phyloP scores from a whole-genome alignment of 2,329 filamentous ascomycete genomes.

The Alternaria viburni region DNA sequence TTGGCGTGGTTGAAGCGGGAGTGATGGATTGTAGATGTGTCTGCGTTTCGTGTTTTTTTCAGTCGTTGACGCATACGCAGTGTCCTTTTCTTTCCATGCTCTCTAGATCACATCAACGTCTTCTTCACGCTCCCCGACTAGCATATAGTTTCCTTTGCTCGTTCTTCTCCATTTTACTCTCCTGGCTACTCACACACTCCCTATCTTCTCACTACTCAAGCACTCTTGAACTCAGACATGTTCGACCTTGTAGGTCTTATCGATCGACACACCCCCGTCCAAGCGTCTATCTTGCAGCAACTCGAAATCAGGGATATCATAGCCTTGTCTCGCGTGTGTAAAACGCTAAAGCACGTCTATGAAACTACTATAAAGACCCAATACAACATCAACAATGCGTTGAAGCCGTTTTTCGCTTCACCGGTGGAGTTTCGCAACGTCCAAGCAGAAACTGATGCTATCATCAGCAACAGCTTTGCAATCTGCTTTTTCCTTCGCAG shows the following conservation, averaged over 20 bases:
- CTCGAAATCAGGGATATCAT: neutral
- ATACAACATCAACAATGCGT: neutral
- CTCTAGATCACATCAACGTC: neutral
- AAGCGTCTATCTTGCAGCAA: neutral
- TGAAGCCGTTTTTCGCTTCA: neutral
- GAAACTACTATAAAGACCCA: neutral
- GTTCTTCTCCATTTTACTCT: neutral
- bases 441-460: neutral
- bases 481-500: neutral
- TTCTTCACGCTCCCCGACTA: neutral
- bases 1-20: constrained; percentile 56
- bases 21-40: neutral
- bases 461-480: neutral
- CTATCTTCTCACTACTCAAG: neutral
- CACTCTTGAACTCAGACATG: neutral
- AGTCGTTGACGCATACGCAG: neutral
- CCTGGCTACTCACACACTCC: neutral
- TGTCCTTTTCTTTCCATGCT: neutral
- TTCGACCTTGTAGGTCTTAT: neutral
- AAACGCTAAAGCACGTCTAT: neutral
- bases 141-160: neutral
- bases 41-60: neutral
- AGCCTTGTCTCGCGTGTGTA: neutral
- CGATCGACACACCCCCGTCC: neutral
- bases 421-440: neutral